These are phyloP conservation scores for Sclerotinia subarctica DNA, from an alignment of 2,329 filamentous ascomycete genomes.

Conservation along the genomic window DNA sequence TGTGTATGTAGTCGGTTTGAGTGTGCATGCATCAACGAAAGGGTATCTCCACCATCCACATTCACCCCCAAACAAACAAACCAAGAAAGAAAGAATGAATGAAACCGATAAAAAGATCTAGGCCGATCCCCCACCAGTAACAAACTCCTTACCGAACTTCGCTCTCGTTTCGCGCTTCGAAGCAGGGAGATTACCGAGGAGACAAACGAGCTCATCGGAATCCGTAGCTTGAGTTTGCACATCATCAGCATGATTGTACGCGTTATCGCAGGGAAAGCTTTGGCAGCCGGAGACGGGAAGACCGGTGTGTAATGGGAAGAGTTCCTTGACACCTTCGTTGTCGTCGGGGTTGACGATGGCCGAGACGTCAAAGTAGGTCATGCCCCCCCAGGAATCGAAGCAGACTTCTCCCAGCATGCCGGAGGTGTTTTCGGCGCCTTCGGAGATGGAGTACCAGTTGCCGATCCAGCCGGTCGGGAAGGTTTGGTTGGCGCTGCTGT, in stretches of 20 bases:
- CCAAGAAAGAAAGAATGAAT: background rate
- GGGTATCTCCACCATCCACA: background rate
- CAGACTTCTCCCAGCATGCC: slow-evolving; percentile 54
- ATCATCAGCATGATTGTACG: slow-evolving; percentile 54
- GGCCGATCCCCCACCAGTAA: background rate
- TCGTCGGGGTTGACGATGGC: slow-evolving; percentile 54
- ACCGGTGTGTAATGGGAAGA: slow-evolving; percentile 46
- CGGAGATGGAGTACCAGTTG: slow-evolving; percentile 46
- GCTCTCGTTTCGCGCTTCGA: slow-evolving; percentile 1
- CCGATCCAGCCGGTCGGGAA: slow-evolving; percentile 43
- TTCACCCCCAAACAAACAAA: too few relatives aligned
- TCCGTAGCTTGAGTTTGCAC: slow-evolving; percentile 53
- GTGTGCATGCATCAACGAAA: background rate
- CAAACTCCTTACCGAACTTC: slow-evolving; percentile 1
- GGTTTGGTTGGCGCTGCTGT: slow-evolving; percentile 40
- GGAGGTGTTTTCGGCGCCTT: slow-evolving; percentile 43
- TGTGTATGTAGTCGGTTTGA: background rate
- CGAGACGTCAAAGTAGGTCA: slow-evolving; percentile 57
- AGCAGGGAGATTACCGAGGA: slow-evolving; percentile 33
- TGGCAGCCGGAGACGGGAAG: slow-evolving; percentile 50
- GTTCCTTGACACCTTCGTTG: slow-evolving; percentile 51
- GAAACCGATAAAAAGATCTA: background rate
- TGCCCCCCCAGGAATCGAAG: slow-evolving; percentile 48
- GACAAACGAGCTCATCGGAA: slow-evolving; percentile 49
- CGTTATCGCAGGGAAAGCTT: slow-evolving; percentile 51